Conservation (phyloP, 2,329 filamentous ascomycete genomes). For the Stagonosporopsis rhizophila region DNA sequence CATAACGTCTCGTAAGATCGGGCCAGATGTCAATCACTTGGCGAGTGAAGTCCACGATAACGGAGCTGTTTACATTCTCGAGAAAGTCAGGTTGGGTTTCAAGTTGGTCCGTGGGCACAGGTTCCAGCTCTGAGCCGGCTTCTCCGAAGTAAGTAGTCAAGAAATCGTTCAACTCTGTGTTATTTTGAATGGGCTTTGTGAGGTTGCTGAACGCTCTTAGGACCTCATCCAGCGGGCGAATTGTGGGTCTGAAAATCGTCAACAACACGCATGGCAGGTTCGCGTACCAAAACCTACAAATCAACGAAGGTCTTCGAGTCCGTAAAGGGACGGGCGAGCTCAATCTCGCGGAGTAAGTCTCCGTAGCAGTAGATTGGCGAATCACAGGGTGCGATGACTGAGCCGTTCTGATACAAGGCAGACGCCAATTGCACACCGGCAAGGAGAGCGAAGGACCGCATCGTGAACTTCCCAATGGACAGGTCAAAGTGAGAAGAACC, state of each 20-base stretch:
- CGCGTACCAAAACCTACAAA: constrained; percentile 26
- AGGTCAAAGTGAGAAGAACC: constrained; percentile 7
- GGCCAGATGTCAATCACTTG: constrained; percentile 76
- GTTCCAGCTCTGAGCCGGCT: constrained; percentile 68
- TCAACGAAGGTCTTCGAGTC: constrained; percentile 78
- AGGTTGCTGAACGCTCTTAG: constrained; percentile 67
- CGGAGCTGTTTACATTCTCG: constrained; percentile 61
- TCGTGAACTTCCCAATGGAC: constrained; percentile 12
- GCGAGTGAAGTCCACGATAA: constrained; percentile 65
- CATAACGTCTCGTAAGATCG: constrained; percentile 68
- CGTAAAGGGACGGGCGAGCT: constrained; percentile 68
- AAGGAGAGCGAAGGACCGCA: constrained; percentile 25
- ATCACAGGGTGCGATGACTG: constrained; percentile 68
- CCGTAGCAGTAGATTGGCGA: constrained; percentile 73
- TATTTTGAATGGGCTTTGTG: constrained; percentile 67
- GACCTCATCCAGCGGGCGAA: constrained; percentile 65
- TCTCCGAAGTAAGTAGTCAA: constrained; percentile 68
- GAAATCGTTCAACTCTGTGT: constrained; percentile 67
- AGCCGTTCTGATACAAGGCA: constrained; percentile 67
- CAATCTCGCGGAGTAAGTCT: constrained; percentile 66
- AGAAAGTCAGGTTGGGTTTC: constrained; percentile 66
- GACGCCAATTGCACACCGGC: constrained; percentile 33
- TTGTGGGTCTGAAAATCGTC: constrained; percentile 62
- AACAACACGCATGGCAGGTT: neutral
- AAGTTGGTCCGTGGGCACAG: constrained; percentile 61